phyloP scores from a whole-genome alignment of 164 flowering plant genomes.

The Stephania japonica region DNA sequence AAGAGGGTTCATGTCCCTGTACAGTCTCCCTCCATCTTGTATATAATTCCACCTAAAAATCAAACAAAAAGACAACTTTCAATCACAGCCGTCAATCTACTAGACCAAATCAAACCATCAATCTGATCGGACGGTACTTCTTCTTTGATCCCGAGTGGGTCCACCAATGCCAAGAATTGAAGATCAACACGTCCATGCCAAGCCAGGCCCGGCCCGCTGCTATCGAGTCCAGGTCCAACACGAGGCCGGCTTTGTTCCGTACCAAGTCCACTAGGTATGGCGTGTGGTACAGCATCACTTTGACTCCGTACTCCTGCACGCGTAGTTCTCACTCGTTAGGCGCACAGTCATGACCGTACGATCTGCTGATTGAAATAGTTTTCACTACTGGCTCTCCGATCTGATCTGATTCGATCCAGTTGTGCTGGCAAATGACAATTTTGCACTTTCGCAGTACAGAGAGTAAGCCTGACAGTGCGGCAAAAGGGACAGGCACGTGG shows the following conservation, averaged over 20 bases:
- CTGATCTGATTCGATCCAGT: not conserved
- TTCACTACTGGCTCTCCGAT: not conserved
- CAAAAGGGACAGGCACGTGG: too few relatives aligned
- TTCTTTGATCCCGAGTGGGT: constrained; percentile 11
- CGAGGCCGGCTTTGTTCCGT: constrained; percentile 14
- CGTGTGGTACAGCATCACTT: constrained; percentile 13
- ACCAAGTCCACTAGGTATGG: constrained; percentile 22
- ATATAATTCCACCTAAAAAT: constrained; percentile 65
- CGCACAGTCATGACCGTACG: not conserved
- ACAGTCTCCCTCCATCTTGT: constrained; percentile 33
- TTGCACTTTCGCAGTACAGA: not conserved
- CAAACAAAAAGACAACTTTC: not conserved
- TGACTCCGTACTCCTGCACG: constrained; percentile 20
- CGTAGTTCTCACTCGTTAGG: not conserved
- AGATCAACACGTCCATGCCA: constrained; percentile 18
- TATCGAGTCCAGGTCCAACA: constrained; percentile 19
- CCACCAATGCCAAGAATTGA: constrained; percentile 25
- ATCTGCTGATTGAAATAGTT: not conserved
- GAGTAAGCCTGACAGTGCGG: too few relatives aligned
- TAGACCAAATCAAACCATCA: not conserved
- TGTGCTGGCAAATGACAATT: not conserved
- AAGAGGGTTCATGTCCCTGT: constrained; percentile 72
- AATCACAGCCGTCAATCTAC: not conserved
- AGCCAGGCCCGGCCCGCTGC: constrained; percentile 16
- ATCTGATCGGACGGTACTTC: constrained; percentile 13